Base-by-base conservation (phyloP, 2,329 filamentous ascomycete species). In the Anthostomella pinea region DNA sequence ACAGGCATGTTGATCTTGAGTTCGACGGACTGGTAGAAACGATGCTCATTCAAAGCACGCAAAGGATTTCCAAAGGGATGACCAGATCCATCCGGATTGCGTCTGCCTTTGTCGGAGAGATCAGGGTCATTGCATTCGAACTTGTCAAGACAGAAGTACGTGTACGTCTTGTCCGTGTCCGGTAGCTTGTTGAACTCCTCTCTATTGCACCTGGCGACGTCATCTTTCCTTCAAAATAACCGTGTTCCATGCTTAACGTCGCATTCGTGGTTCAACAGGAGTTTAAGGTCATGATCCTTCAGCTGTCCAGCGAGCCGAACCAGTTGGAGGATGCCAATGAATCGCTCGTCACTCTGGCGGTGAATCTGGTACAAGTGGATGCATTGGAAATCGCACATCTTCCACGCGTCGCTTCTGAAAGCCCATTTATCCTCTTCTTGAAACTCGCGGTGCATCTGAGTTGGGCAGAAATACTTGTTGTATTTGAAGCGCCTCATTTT, bases 341-440 rank as follows among this genome's bases (percentile, higher is more conserved):
- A 82, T 0, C 49, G 49, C 23, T 55, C 38, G 42, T 83, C 77
- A 6, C 51, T 68, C 41, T 83, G 79, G 4, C 79, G 69, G 49
- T 79, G 75, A 3, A 83, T 75, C 4, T 69, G 62, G 2, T 59
- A 69, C 0, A 83, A 62, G 7, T 77, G 64, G 2, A 80, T 59
- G 38, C 75, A 65, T 2, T 53, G 54, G 48, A 83, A 81, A 2
- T 70, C 46, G 43, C 75, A 75, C 28, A 72, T 59, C 10, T 60
- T 41, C 80, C 79, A 84, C 0, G 69, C 69, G 2, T 56, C 38
- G 45, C 74, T 79, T 13, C 65, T 61, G 46, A 83, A 83, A 0
- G 78, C 79, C 73, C 77, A 83, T 46, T 77, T 79, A 8, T 82
- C 70, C 10, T 54, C 57, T 15, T 77, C 69, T 4, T 49, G 39